Conservation (phyloP, 139 green algal genomes). For the Ettlia oleoabundans region DNA sequence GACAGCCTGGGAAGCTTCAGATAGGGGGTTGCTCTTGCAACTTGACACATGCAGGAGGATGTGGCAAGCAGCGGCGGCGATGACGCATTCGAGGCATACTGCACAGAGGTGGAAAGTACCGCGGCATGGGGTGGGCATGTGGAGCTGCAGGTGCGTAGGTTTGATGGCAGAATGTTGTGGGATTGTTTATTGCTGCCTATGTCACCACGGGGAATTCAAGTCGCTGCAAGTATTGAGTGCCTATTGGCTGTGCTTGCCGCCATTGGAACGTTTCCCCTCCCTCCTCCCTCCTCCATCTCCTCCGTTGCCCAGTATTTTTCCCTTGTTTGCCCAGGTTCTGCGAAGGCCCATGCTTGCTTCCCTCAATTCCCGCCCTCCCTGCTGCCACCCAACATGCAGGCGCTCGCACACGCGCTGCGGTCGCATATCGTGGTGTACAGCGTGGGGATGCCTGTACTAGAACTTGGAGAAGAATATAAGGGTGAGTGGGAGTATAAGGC, state of each 20-base stretch:
- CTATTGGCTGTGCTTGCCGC: not conserved
- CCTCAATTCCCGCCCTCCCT: no score
- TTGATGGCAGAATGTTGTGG: slow-evolving; percentile 27
- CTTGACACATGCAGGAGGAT: slow-evolving; percentile 31
- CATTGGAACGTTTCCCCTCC: not conserved
- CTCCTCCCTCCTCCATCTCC: no score
- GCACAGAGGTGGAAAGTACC: slow-evolving; percentile 72
- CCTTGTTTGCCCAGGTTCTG: no score
- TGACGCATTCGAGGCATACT: slow-evolving; percentile 77
- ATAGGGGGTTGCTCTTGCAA: not conserved
- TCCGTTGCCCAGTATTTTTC: no score
- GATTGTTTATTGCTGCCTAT: not conserved
- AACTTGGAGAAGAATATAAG: slow-evolving; percentile 74
- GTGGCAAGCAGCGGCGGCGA: not conserved
- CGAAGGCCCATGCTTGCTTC: no score
- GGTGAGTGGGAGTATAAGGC: not conserved
- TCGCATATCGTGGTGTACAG: slow-evolving; percentile 79
- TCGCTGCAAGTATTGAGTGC: no score
- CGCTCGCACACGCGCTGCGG: slow-evolving; percentile 54
- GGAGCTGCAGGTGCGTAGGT: slow-evolving; percentile 82
- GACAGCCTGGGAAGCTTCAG: no score
- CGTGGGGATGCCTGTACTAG: slow-evolving; percentile 69
- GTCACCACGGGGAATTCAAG: no score
- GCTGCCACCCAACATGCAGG: slow-evolving; percentile 1
- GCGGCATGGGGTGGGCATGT: slow-evolving; percentile 93